Evolutionary conservation across 441 rosid species (phyloP).

Genomic region (Populus hybrid): DNA sequence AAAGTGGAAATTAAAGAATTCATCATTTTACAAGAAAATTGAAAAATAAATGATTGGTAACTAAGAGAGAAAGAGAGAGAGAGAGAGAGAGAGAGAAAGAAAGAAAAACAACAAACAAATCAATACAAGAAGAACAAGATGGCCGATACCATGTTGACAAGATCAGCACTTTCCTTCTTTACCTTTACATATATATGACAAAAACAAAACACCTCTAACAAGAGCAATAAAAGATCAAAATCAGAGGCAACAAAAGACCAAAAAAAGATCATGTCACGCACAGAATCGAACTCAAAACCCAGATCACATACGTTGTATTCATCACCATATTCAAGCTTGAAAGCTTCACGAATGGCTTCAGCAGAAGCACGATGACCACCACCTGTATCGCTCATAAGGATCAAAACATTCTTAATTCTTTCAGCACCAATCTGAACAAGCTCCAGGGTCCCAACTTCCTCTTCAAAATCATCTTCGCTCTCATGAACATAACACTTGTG

Average conservation of each 20-base stretch:
- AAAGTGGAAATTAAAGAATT: neutral
- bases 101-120: neutral
- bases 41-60: neutral
- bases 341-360: constrained; percentile 90
- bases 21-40: neutral
- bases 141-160: neutral
- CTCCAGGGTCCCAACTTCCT: constrained; percentile 62
- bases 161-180: neutral
- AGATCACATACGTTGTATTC: constrained; percentile 49
- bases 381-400: constrained; percentile 97
- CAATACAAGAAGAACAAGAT: constrained; percentile 3
- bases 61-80: too few species aligned
- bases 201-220: neutral
- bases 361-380: constrained; percentile 99
- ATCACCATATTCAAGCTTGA: constrained; percentile 70
- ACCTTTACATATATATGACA: neutral
- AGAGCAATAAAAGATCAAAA: neutral
- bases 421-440: constrained; percentile 87
- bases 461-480: constrained; percentile 50
- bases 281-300: neutral
- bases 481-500: constrained; percentile 36
- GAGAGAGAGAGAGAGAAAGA: too few species aligned
- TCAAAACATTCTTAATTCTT: constrained; percentile 80
- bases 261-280: neutral
- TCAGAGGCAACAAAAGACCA: neutral